Base-by-base conservation (phyloP, 257 asterid species). In the Solanum sitiens region DNA sequence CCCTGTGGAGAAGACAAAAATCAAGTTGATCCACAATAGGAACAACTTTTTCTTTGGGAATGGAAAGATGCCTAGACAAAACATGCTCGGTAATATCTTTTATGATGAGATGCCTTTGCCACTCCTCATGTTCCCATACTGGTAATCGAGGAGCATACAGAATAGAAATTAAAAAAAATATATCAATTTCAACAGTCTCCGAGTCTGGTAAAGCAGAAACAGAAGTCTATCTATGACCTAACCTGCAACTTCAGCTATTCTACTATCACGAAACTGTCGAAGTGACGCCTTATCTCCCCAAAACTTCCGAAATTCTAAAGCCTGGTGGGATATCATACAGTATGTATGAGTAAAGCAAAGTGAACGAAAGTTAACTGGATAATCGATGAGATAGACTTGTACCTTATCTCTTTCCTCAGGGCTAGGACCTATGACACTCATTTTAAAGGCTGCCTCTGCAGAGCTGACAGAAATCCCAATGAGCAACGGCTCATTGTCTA, bases 161-260 rank as follows among this genome's bases (percentile, higher is more conserved):
- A 30, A 82, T 18, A 30, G 15, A 80, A 47, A 30, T 50, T 37
- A 1, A 6, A 30, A 47, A 47, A 79, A 27, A 3, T n/a, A 47
- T 18, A 50, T 82, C 18, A 82, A 84, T 21, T 8, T 63, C 39
- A 86, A 68, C 84, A 82, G 25, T 86, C 37, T 45, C 88, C 65
- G 15, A 76, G 32, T 39, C 47, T 61, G 86, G 45, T 63, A 75
- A 84, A 33, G 40, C 87, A 90, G 85, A 61, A 92, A 85, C 76
- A 86, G 83, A 87, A 79, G 88, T 33, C 83, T 79, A 77, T 72
- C 25, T 77, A 72, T 32, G 86, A 87, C 88, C 87, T 86, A 70
- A 97, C 99, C 98, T 84, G 94, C 99, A 91, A 94, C 97, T 97
- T 97, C 99, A 88, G 98, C 96, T 91, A 97, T 95, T 92, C 90